Evolutionary conservation across 2,329 filamentous ascomycete genomes (phyloP).

Genomic region (Diaporthe capsici): DNA sequence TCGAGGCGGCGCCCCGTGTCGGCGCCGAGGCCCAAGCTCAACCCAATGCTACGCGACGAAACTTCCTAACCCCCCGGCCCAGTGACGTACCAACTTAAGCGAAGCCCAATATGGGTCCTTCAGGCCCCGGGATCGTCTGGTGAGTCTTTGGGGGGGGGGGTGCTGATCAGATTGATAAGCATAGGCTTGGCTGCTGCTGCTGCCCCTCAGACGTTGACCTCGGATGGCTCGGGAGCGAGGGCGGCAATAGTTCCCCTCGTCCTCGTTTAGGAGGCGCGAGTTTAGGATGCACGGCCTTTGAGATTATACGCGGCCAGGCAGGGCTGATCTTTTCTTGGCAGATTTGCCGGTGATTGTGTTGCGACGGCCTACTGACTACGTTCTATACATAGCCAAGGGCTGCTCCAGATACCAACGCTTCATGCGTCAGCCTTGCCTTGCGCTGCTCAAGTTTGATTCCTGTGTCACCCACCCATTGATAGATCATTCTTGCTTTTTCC

Average conservation of each 20-base stretch:
- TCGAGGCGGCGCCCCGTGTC: not conserved
- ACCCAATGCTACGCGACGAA: slow-evolving; percentile 17
- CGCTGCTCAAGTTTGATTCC: not conserved
- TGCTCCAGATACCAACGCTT: not conserved
- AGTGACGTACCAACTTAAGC: not conserved
- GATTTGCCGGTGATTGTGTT: not conserved
- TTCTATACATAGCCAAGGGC: not conserved
- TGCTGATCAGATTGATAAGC: not conserved
- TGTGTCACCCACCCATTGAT: not conserved
- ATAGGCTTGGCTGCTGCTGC: slow-evolving; percentile 5
- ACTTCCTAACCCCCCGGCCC: not conserved
- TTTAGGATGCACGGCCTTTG: not conserved
- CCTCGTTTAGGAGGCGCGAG: not conserved
- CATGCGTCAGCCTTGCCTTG: not conserved
- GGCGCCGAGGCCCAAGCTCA: slow-evolving; percentile 13
- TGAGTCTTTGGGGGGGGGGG: not conserved
- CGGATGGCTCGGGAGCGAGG: not conserved
- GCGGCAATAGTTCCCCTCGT: not conserved
- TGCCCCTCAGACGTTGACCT: not conserved
- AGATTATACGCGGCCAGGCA: not conserved
- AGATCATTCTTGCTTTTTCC: not conserved
- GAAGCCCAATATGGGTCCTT: not conserved
- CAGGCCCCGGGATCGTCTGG: not conserved
- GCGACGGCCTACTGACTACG: not conserved
- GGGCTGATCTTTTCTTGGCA: not conserved